phyloP scores from a whole-genome alignment of 169 alveolate species.

The Besnoitia besnoiti region DNA sequence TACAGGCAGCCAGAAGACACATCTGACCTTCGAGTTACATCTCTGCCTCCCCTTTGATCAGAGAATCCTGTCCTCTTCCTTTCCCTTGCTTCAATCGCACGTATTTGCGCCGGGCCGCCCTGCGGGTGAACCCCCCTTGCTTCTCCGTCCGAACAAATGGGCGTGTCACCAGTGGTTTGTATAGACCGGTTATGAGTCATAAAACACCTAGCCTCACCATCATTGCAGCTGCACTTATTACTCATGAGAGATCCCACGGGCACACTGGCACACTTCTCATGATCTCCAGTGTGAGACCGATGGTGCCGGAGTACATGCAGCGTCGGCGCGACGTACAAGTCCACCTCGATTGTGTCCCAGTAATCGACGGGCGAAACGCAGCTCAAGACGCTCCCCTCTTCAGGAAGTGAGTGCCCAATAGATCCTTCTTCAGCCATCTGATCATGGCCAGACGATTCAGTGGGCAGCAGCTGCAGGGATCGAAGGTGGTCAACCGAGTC shows the following conservation, averaged over 20 bases:
- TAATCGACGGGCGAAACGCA: background rate
- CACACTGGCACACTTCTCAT: background rate
- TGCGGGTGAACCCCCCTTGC: background rate
- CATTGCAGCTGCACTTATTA: background rate
- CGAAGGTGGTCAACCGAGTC: background rate
- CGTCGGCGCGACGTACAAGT: constrained; percentile 23
- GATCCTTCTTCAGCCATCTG: background rate
- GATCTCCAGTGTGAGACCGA: background rate
- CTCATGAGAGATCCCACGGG: background rate
- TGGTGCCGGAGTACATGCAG: background rate
- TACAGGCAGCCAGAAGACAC: no score
- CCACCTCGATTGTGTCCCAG: constrained; percentile 1
- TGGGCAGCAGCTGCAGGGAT: background rate
- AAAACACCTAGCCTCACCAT: background rate
- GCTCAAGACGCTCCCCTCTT: background rate
- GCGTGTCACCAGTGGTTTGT: no score
- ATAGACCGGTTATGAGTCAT: background rate
- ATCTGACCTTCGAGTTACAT: no score
- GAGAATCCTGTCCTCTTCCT: background rate
- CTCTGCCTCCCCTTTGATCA: no score
- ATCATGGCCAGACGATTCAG: background rate
- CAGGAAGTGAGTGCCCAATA: background rate
- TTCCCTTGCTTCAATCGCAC: background rate
- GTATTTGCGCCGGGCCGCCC: background rate
- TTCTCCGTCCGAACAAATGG: background rate